Percentiles rank a stretch among this genome's conserved stretches.
Conservation (phyloP, 164 flowering plant genomes). For the Sedum album region DNA sequence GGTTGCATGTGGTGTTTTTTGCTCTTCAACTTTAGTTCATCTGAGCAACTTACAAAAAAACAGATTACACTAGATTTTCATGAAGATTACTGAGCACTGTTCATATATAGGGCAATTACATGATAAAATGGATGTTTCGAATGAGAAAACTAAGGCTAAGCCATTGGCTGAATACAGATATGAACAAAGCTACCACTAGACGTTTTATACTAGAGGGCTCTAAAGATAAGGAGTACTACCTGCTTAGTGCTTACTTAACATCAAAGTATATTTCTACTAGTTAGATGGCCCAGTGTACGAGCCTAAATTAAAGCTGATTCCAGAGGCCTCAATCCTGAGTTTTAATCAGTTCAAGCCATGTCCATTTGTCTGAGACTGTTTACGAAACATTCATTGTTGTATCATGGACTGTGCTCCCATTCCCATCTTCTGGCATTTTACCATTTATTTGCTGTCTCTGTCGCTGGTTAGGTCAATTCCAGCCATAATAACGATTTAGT, state of each 20-base stretch:
- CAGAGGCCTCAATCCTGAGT: neutral
- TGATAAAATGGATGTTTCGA: neutral
- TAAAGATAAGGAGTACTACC: no score
- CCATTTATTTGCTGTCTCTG: conserved; percentile 71
- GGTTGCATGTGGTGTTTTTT: no score
- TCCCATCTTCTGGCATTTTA: conserved; percentile 56
- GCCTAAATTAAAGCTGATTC: neutral
- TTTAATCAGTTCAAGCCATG: neutral
- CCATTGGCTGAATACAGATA: neutral
- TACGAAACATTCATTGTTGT: conserved; percentile 45
- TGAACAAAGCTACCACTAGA: neutral
- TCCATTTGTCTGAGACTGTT: conserved; percentile 8
- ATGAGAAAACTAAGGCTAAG: no score
- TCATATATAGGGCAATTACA: neutral
- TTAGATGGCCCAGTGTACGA: neutral
- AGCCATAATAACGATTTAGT: neutral
- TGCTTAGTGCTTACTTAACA: no score
- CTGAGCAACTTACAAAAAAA: no score
- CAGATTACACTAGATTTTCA: neutral
- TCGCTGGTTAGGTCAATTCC: conserved; percentile 34
- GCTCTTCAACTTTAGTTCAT: no score
- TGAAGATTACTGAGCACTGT: neutral
- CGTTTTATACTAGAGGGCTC: no score
- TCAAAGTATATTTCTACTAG: neutral
- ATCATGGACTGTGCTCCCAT: conserved; percentile 33